phyloP scores from a whole-genome alignment of 352 stramenopile species.

The Blastocystis sp. region DNA sequence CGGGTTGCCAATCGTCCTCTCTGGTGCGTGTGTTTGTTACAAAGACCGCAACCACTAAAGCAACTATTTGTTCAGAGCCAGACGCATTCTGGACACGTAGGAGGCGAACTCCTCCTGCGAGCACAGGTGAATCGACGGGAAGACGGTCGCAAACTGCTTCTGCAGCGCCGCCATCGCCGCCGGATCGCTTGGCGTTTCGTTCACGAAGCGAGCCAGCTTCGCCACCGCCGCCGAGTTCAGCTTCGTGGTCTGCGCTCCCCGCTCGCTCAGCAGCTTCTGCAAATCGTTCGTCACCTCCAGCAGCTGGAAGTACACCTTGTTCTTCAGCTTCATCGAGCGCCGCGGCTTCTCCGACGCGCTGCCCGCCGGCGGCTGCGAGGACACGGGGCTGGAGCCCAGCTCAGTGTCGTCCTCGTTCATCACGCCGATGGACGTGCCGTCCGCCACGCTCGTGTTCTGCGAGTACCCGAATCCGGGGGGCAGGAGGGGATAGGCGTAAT shows the following conservation, averaged over 20 bases:
- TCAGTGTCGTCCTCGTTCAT: conserved; percentile 51
- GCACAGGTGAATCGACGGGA: neutral
- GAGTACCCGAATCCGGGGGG: conserved; percentile 61
- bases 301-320: conserved; percentile 64
- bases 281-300: conserved; percentile 28
- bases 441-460: conserved; percentile 55
- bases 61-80: neutral
- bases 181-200: neutral
- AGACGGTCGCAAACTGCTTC: neutral
- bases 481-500: conserved; percentile 28
- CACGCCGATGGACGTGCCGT: conserved; percentile 35
- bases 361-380: neutral
- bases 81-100: neutral
- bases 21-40: conserved; percentile 6
- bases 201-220: neutral
- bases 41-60: conserved; percentile 9
- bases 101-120: neutral
- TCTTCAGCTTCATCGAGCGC: conserved; percentile 9
- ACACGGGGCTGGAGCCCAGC: too few species aligned
- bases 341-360: neutral
- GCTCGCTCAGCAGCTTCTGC: neutral
- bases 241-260: neutral
- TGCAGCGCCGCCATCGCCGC: neutral
- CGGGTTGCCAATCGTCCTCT: neutral
- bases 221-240: conserved; percentile 1